Evolutionary conservation across 805 yeast species (phyloP).

Genomic region (Zygotorulaspora sp.): DNA sequence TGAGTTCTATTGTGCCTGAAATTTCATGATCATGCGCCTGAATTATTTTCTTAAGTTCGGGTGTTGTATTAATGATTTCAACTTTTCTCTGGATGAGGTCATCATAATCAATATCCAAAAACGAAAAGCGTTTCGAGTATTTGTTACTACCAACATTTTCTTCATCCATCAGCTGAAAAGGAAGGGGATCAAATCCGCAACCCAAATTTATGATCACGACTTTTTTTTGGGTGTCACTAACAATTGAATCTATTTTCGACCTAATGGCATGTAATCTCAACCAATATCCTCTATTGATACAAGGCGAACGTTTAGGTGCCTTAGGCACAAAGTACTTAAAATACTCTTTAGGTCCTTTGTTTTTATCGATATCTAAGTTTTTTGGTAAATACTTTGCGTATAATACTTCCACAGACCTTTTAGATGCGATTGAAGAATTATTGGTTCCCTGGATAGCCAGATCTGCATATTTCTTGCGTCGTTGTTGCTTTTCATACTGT

Average conservation of each 20-base stretch:
- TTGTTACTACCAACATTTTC: constrained; percentile 27
- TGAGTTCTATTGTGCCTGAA: constrained; percentile 24
- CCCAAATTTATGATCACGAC: constrained; percentile 62
- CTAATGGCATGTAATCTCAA: constrained; percentile 67
- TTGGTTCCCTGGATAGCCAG: constrained; percentile 79
- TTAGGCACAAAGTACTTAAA: constrained; percentile 58
- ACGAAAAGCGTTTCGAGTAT: constrained; percentile 38
- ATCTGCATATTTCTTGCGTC: constrained; percentile 52
- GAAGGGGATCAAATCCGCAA: constrained; percentile 69
- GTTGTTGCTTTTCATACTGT: constrained; percentile 40
- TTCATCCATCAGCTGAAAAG: constrained; percentile 47
- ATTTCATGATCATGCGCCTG: constrained; percentile 28
- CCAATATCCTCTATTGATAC: constrained; percentile 82
- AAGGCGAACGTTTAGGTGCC: constrained; percentile 67
- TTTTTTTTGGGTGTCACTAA: constrained; percentile 31
- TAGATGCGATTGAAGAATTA: constrained; percentile 77
- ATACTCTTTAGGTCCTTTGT: constrained; percentile 40
- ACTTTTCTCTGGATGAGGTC: constrained; percentile 57
- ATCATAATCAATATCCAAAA: constrained; percentile 72
- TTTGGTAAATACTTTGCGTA: constrained; percentile 37
- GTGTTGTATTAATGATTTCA: constrained; percentile 45
- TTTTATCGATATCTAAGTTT: constrained; percentile 10
- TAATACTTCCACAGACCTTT: constrained; percentile 69
- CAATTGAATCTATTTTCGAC: constrained; percentile 46
- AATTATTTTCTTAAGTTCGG: constrained; percentile 45